Conservation (phyloP, 768 basidiomycete species). For the Lactifluus echinatus region DNA sequence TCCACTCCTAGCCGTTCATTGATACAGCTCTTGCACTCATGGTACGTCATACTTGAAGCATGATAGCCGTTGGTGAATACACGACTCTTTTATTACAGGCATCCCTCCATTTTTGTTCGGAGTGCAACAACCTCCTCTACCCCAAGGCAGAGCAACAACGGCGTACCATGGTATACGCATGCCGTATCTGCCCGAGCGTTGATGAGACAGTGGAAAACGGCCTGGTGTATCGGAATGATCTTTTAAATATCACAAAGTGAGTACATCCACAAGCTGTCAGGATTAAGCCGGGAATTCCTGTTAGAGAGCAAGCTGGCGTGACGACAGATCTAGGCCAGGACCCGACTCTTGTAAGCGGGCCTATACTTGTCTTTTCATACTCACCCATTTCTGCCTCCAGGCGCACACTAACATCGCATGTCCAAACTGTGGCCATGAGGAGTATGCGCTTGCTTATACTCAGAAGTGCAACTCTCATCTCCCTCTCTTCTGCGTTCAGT, state of each 20-base stretch:
- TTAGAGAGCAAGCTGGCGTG: constrained; percentile 88
- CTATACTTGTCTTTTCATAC: background rate
- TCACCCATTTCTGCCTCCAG: constrained; percentile 23
- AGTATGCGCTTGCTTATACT: constrained; percentile 35
- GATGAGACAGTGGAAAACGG: constrained; percentile 80
- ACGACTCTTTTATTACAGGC: constrained; percentile 37
- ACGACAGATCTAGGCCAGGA: constrained; percentile 83
- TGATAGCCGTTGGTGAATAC: background rate
- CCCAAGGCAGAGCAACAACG: constrained; percentile 86
- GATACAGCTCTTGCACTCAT: background rate
- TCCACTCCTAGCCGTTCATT: too few species aligned
- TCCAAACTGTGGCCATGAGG: constrained; percentile 72
- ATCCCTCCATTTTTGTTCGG: constrained; percentile 83
- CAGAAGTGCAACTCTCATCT: background rate
- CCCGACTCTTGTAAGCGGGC: constrained; percentile 63
- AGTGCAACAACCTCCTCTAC: constrained; percentile 93
- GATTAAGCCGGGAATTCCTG: constrained; percentile 6
- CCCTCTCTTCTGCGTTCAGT: constrained; percentile 34
- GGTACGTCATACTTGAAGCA: background rate
- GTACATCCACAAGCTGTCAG: constrained; percentile 16
- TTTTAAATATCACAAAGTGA: constrained; percentile 89
- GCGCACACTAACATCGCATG: constrained; percentile 80
- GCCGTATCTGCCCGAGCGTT: constrained; percentile 77
- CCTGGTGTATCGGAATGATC: constrained; percentile 89
- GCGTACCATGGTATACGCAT: constrained; percentile 81